A percentile compares a stretch with the other conserved stretches of the same genome.
Evolutionary conservation across 2,329 filamentous ascomycete species (phyloP).

Genomic region (Hansfordia pulvinata): DNA sequence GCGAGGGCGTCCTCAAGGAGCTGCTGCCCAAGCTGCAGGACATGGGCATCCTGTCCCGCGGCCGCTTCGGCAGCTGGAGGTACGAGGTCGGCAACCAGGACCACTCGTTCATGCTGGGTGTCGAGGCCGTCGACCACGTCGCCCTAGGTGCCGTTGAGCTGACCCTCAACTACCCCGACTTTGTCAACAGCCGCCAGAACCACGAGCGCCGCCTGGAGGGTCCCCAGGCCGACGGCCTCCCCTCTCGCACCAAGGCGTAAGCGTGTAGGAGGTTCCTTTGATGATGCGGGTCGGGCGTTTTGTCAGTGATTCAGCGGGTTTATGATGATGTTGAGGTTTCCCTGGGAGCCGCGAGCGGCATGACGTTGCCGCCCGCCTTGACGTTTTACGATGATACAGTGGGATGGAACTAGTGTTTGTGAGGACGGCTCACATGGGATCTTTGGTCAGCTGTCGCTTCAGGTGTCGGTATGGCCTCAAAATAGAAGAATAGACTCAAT

Average conservation of each 20-base stretch:
- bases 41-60: conserved; percentile 86
- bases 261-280: too few relatives aligned
- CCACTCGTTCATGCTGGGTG: conserved; percentile 94
- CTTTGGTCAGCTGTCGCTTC: too few relatives aligned
- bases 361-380: too few relatives aligned
- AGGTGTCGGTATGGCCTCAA: too few relatives aligned
- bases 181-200: conserved; percentile 72
- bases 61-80: conserved; percentile 94
- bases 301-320: too few relatives aligned
- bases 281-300: too few relatives aligned
- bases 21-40: conserved; percentile 86
- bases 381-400: too few relatives aligned
- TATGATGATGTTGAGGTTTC: too few relatives aligned
- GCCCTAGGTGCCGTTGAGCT: conserved; percentile 81
- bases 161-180: conserved; percentile 92
- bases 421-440: too few relatives aligned
- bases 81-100: conserved; percentile 96
- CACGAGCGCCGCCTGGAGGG: conserved; percentile 45
- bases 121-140: conserved; percentile 85
- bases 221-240: conserved; percentile 20
- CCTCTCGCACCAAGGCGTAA: conserved; percentile 19
- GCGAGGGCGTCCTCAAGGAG: conserved; percentile 85
- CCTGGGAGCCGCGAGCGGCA: too few relatives aligned
- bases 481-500: too few relatives aligned
- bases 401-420: too few relatives aligned